Conservation (phyloP, 2,329 filamentous ascomycete genomes). For the Colletotrichum incanum region DNA sequence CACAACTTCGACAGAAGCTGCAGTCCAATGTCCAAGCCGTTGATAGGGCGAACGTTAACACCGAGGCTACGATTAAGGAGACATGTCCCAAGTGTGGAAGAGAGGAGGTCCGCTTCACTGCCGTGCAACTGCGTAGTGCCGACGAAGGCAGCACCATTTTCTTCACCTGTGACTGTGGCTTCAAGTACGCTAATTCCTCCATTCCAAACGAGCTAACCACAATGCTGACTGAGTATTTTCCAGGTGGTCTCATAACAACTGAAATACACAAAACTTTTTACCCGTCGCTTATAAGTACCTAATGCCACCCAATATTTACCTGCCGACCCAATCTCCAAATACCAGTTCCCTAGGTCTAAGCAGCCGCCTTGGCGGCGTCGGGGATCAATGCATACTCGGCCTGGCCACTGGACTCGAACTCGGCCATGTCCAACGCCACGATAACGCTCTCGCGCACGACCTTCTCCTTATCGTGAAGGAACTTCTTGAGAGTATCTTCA, state of each 20-base stretch:
- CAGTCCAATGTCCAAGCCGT: slow-evolving; percentile 87
- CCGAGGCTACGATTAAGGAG: slow-evolving; percentile 77
- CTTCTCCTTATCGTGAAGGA: slow-evolving; percentile 90
- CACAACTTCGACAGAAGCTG: slow-evolving; percentile 86
- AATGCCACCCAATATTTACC: slow-evolving; percentile 43
- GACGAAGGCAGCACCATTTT: slow-evolving; percentile 97
- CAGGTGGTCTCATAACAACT: slow-evolving; percentile 75
- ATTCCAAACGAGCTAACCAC: slow-evolving; percentile 21
- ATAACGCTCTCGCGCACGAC: slow-evolving; percentile 96
- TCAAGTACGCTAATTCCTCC: slow-evolving; percentile 73
- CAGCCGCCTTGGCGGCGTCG: slow-evolving; percentile 64
- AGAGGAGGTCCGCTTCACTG: slow-evolving; percentile 87
- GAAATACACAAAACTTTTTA: slow-evolving; percentile 47
- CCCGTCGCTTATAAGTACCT: slow-evolving; percentile 39
- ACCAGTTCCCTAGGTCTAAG: slow-evolving; percentile 49
- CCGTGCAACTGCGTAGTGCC: slow-evolving; percentile 89
- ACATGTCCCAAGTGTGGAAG: slow-evolving; percentile 86
- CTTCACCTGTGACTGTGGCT: slow-evolving; percentile 88
- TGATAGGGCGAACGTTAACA: slow-evolving; percentile 82
- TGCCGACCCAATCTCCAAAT: slow-evolving; percentile 34
- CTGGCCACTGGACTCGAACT: slow-evolving; percentile 92
- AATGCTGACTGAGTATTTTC: slow-evolving; percentile 47
- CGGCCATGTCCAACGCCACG: slow-evolving; percentile 97
- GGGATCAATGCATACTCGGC: slow-evolving; percentile 94
- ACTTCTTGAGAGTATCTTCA: slow-evolving; percentile 85